Evolutionary conservation across 2,329 filamentous ascomycete genomes (phyloP), one percentile per base, ranked within the genome.

Genomic region (Microsporum audouinii): DNA sequence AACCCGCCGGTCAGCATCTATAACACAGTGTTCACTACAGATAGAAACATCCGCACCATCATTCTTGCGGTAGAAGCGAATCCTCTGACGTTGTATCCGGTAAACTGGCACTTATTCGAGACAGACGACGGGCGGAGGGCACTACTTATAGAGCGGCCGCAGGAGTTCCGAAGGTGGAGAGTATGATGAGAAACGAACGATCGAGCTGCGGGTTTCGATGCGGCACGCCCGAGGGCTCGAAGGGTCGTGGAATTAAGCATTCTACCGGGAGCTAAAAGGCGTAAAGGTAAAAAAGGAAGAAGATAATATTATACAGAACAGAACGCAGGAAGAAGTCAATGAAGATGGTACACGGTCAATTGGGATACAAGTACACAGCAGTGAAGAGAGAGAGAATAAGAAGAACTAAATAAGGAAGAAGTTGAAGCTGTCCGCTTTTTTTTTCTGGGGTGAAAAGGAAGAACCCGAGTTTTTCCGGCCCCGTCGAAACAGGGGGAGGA

Each of bases 161-260:
- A 36, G n/a, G 57, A 58, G 57, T 41, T 43, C 36, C 57, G 36
- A 23, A 59, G 57, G 43, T 49, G 41, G 36, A 49, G 34, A 31
- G 55, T 43, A 39, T 33, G 55, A 29, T 34, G 36, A 57, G 55
- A 57, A 43, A n/a, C 34, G 39, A 41, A 14, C 23, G 34, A 47
- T 59, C 56, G 56, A 58, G 43, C 57, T 17, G 57, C 43, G 43
- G 39, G 29, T 23, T 59, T 45, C n/a, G 57, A 45, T 17, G 57
- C 57, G n/a, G 1, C 10, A 6, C 31, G 43, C 38, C 34, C 27
- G 31, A 47, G 27, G 27, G 29, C 39, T 45, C 43, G 57, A 23
- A 59, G 14, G 39, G 57, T 17, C 57, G 57, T 59, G 57, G 57
- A 59, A 59, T 59, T 59, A 59, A 59, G 57, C 57, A 59, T 59